Base-by-base conservation (phyloP, 345 rosid genomes). In the Populus tremula region DNA sequence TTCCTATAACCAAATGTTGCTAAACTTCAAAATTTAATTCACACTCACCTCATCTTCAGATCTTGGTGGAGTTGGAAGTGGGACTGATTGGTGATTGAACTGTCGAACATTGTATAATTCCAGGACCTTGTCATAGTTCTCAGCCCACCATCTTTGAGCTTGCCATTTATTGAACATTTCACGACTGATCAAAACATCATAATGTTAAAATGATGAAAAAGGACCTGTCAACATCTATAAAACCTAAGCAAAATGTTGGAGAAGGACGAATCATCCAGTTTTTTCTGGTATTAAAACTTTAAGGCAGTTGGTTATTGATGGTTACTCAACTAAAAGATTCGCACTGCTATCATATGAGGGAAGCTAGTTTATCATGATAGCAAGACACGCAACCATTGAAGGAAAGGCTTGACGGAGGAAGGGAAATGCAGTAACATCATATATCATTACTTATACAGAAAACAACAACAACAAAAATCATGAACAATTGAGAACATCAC, bases 131-230 rank as follows among this genome's bases (percentile, higher is more conserved):
- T 96, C 98, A 21, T 85, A 91, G 82, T 92, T 96, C 82, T 96
- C 96, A 5, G 87, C 87, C 99, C 99, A 96, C 99, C 99, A 96
- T 69, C 88, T 91, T 84, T 96, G 98, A 81, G 99, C 98, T 92
- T 96, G 96, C 89, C 90, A 88, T 84, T 96, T 96, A 86, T 93
- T 88, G 76, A 96, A 93, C 93, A 93, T 87, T 80, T 93, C 99
- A 27, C 97, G 97, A 77, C 99, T 96, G 86, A 77, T 79, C 70
- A 82, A 84, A 84, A 33, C 29, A 67, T 2, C 20, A 66, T 61
- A 72, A 71, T 41, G 0, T 47, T 27, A 36, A 18, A 39, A 8
- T 25, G 9, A 73, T 23, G 9, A 1, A 67, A 43, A 29, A 72
- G 70, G 29, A 76, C 23, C 68, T 74, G 43, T n/a, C 39, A 35